Evolutionary conservation across 148 eudicot genomes (phyloP).

Genomic region (Nepenthes gracilis): DNA sequence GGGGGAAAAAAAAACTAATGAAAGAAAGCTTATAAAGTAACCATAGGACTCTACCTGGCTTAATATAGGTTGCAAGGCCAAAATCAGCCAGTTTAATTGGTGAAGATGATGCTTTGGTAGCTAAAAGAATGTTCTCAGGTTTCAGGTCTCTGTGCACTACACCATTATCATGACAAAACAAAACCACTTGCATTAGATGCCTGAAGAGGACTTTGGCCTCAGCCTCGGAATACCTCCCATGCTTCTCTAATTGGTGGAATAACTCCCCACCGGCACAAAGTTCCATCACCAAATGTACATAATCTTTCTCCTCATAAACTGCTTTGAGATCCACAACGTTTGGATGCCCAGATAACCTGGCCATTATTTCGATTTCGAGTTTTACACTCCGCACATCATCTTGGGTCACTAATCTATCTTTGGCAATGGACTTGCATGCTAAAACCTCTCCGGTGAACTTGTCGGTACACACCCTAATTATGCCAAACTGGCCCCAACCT

Average conservation of each 20-base stretch:
- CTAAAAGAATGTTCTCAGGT: conserved; percentile 79
- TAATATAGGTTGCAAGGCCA: conserved; percentile 85
- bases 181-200: conserved; percentile 68
- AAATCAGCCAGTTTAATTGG: conserved; percentile 86
- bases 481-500: conserved; percentile 83
- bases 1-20: background rate
- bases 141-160: conserved; percentile 87
- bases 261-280: conserved; percentile 93
- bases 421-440: conserved; percentile 79
- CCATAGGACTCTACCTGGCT: conserved; percentile 39
- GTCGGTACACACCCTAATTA: conserved; percentile 59
- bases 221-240: conserved; percentile 51
- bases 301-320: conserved; percentile 76
- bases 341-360: conserved; percentile 64
- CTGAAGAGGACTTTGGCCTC: conserved; percentile 57
- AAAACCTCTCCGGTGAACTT: conserved; percentile 50
- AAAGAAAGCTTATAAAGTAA: background rate
- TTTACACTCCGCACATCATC: conserved; percentile 67
- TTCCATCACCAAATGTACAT: conserved; percentile 84
- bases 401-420: conserved; percentile 56
- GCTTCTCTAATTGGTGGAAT: conserved; percentile 62
- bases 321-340: conserved; percentile 75
- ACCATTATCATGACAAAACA: conserved; percentile 76
- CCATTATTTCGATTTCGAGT: conserved; percentile 82
- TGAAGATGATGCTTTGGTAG: conserved; percentile 55